phyloP scores from a whole-genome alignment of 2,329 filamentous ascomycete genomes.

The Cladosporium velox region DNA sequence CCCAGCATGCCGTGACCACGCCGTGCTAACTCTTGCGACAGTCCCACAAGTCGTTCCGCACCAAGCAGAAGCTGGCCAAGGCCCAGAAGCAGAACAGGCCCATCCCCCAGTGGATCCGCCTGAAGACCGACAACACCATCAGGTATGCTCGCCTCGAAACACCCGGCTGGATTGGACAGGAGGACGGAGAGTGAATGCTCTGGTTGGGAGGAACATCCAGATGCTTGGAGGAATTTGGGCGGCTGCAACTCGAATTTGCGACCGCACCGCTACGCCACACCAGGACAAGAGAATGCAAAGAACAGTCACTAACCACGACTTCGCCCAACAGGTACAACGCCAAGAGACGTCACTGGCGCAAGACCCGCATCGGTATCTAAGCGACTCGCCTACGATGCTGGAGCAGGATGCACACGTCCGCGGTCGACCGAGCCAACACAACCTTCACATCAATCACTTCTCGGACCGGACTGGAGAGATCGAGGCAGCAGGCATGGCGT shows the following conservation, averaged over 20 bases:
- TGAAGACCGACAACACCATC: constrained; percentile 98
- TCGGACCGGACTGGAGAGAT: constrained; percentile 20
- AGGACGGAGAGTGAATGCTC: not conserved
- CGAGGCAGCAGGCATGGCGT: constrained; percentile 18
- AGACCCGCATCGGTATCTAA: constrained; percentile 99
- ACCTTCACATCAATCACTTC: constrained; percentile 6
- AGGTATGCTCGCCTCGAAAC: constrained; percentile 66
- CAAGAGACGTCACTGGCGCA: constrained; percentile 99
- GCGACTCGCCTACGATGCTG: constrained; percentile 49
- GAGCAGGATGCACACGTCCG: constrained; percentile 20
- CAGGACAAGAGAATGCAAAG: constrained; percentile 13
- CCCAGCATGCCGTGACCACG: constrained; percentile 16
- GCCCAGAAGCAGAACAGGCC: constrained; percentile 99
- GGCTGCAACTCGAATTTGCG: not conserved
- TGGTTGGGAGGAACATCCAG: not conserved
- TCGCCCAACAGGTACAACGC: constrained; percentile 83
- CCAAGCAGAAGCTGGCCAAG: constrained; percentile 99
- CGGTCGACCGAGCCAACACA: constrained; percentile 19
- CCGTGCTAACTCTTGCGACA: constrained; percentile 45
- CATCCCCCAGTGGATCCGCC: constrained; percentile 99
- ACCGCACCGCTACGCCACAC: not conserved
- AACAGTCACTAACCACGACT: constrained; percentile 13
- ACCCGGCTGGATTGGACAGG: constrained; percentile 9
- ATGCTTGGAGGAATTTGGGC: not conserved
- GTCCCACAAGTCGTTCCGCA: constrained; percentile 99